Evolutionary conservation across 2,329 filamentous ascomycete species (phyloP).

Genomic region (Colletotrichum ledebouriae): DNA sequence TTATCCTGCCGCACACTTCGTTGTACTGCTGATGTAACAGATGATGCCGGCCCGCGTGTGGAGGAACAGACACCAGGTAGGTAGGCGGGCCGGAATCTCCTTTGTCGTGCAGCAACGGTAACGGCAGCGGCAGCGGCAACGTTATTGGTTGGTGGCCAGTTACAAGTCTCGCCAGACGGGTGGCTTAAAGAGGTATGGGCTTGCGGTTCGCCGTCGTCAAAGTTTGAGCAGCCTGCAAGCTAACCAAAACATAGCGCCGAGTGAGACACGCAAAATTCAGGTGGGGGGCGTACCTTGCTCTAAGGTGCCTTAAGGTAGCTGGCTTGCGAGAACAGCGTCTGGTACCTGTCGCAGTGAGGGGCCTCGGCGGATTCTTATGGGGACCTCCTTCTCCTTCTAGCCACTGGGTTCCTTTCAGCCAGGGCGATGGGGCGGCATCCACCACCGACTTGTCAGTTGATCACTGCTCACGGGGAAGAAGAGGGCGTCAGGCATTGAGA

Average conservation of each 20-base stretch:
- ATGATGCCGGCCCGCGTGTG: background rate
- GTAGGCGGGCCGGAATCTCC: background rate
- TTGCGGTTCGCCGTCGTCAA: constrained; percentile 25
- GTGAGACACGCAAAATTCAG: constrained; percentile 26
- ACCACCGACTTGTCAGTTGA: constrained; percentile 32
- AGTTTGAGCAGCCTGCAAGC: constrained; percentile 22
- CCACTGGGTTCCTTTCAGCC: constrained; percentile 10
- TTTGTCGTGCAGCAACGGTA: constrained; percentile 29
- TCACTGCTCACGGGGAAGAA: constrained; percentile 11
- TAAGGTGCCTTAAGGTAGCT: background rate
- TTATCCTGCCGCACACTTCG: background rate
- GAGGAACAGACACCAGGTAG: background rate
- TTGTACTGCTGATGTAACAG: constrained; percentile 3
- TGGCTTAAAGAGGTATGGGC: constrained; percentile 4
- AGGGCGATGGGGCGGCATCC: constrained; percentile 16
- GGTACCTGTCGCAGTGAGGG: constrained; percentile 19
- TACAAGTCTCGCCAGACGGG: background rate
- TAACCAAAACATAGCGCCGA: constrained; percentile 15
- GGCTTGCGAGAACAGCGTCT: constrained; percentile 35
- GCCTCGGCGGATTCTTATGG: background rate
- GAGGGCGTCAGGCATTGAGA: constrained; percentile 16
- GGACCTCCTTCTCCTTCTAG: background rate
- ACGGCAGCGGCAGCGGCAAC: constrained; percentile 8
- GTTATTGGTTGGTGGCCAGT: background rate
- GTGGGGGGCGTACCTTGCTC: background rate